Base-by-base conservation (phyloP, 208 protist species). In the Wallacemonas sp. region DNA sequence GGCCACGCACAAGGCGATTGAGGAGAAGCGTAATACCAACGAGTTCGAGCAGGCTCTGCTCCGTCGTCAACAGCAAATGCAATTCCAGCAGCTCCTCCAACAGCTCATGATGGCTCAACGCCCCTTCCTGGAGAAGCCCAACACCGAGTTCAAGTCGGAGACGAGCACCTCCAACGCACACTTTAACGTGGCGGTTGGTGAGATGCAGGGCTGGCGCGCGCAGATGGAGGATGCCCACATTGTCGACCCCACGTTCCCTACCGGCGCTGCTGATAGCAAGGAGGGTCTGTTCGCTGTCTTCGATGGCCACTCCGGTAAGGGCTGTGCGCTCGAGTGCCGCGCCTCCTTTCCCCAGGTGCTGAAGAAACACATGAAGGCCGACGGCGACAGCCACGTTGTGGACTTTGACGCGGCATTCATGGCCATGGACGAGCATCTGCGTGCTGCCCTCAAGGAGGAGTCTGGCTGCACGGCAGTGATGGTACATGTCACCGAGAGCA, bases 131-230 rank as follows among this genome's bases (percentile, higher is more conserved):
- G 77, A 76, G 2, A 69, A 72, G 24, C 89, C 89, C 8, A 75
- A 84, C 42, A 95, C 85, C 9, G 77, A 88, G 53, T 88, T 94
- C 55, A 66, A 82, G 54, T 63, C 75, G 44, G 73, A 83, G 64
- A 80, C 75, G 14, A 59, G 51, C 62, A 77, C 47, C 44, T 24
- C 56, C 34, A 91, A 88, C 58, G 62, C 71, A 15, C 46, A 85
- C 61, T 95, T 95, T 59, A 72, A 82, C 31, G 77, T 87, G n/a
- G 89, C 80, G 22, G 89, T 91, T 17, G 89, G 80, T 2, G 79
- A 84, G 42, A 96, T 96, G 86, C 90, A 96, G 60, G 90, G 90
- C 55, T 96, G 87, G 83, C 90, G 90, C n/a, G 65, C 77, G n/a
- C 68, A 80, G 28, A 97, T 97, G 91, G 89, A 97, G 62, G 91